Conservation (phyloP, 371 early-diverging fungal genomes). For the Batkoa obscura region DNA sequence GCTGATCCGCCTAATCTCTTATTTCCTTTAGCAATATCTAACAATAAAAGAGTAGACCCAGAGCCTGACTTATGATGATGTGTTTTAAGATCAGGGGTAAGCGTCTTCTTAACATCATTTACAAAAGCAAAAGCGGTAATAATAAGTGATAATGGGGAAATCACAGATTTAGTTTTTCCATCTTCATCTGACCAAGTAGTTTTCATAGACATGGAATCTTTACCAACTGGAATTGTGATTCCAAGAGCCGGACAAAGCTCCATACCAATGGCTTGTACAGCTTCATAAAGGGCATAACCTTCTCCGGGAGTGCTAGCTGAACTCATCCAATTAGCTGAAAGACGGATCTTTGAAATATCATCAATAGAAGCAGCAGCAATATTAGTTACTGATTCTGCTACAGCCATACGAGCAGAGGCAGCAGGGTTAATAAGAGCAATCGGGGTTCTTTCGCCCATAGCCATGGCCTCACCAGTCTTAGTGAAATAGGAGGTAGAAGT, state of each 20-base stretch:
- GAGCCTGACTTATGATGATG: constrained; percentile 13
- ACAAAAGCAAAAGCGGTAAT: constrained; percentile 86
- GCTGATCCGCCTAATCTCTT: constrained; percentile 84
- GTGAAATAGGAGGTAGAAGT: constrained; percentile 55
- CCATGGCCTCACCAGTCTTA: constrained; percentile 82
- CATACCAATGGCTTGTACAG: constrained; percentile 81
- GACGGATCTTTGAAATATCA: constrained; percentile 44
- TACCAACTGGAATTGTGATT: constrained; percentile 90
- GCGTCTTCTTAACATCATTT: constrained; percentile 54
- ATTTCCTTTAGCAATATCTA: constrained; percentile 69
- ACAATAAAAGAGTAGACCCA: constrained; percentile 42
- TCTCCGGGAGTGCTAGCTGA: constrained; percentile 80
- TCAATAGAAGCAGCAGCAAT: constrained; percentile 70
- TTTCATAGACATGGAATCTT: constrained; percentile 98
- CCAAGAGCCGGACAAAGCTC: constrained; percentile 82
- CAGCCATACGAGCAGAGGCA: constrained; percentile 89
- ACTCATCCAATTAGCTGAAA: constrained; percentile 97
- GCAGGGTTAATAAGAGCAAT: constrained; percentile 67
- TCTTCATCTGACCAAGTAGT: constrained; percentile 54
- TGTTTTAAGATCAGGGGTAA: constrained; percentile 68
- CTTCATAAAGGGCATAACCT: constrained; percentile 79
- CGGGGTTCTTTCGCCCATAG: constrained; percentile 89
- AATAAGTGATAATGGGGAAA: constrained; percentile 73
- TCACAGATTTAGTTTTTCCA: constrained; percentile 37
- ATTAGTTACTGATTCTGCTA: constrained; percentile 79